phyloP scores from a whole-genome alignment of 495 filamentous ascomycete genomes.

The Podospora conica region DNA sequence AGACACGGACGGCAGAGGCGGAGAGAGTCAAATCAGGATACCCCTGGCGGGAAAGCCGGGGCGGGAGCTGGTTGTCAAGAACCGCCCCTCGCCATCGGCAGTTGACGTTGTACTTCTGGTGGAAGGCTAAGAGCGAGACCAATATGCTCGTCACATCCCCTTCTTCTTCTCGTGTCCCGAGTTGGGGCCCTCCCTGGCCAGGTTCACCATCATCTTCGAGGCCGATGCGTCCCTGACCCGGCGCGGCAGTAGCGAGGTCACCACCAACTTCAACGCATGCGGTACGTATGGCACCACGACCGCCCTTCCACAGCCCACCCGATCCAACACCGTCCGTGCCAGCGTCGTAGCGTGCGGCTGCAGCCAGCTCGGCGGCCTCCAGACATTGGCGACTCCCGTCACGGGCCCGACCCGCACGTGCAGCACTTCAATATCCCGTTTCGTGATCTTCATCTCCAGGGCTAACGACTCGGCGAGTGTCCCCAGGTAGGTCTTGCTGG shows the following conservation, averaged over 20 bases:
- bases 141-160: background rate
- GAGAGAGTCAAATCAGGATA: background rate
- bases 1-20: background rate
- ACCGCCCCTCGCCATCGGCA: background rate
- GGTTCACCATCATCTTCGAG: background rate
- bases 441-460: conserved; percentile 9
- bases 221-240: background rate
- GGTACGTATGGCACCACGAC: conserved; percentile 25
- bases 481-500: conserved; percentile 18
- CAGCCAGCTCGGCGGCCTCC: conserved; percentile 11
- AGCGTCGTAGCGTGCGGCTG: conserved; percentile 19
- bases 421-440: conserved; percentile 20
- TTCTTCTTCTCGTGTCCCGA: background rate
- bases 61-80: background rate
- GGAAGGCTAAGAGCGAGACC: background rate
- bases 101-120: background rate
- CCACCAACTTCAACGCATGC: conserved; percentile 20
- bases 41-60: background rate
- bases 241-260: background rate
- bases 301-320: conserved; percentile 24
- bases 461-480: conserved; percentile 12
- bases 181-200: background rate
- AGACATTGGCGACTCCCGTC: conserved; percentile 14
- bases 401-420: conserved; percentile 19
- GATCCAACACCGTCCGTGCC: conserved; percentile 22